A percentile compares a stretch with the other conserved stretches of the same genome.
Conservation (phyloP, 805 yeast species). For the Metschnikowia vanudenii region DNA sequence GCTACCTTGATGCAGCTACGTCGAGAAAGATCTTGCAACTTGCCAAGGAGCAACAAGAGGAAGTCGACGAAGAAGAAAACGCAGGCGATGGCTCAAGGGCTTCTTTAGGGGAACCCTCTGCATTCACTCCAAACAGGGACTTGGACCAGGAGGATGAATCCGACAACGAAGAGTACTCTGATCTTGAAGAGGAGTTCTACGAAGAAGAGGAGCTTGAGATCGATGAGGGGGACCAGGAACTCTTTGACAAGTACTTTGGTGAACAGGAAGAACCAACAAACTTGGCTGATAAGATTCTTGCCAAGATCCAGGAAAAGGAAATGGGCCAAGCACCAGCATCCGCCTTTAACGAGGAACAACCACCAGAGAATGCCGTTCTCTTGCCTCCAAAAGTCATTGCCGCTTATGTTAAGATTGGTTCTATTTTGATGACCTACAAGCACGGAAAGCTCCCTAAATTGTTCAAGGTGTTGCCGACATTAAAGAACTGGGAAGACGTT, state of each 20-base stretch:
- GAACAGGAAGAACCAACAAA: conserved; percentile 47
- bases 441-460: conserved; percentile 97
- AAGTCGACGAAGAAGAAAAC: conserved; percentile 67
- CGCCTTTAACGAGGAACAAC: conserved; percentile 8
- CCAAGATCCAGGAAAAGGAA: conserved; percentile 78
- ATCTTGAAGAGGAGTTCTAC: conserved; percentile 42
- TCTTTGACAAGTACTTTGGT: conserved; percentile 74
- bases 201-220: conserved; percentile 65
- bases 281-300: conserved; percentile 92
- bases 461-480: conserved; percentile 89
- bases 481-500: conserved; percentile 94
- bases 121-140: conserved; percentile 27
- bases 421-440: conserved; percentile 80
- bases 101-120: not conserved
- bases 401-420: conserved; percentile 91
- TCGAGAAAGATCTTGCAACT: conserved; percentile 84
- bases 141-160: conserved; percentile 35
- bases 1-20: conserved; percentile 72
- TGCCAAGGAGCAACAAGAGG: conserved; percentile 93
- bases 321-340: conserved; percentile 16
- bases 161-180: conserved; percentile 54
- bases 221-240: conserved; percentile 77
- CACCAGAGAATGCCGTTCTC: conserved; percentile 51
- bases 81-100: conserved; percentile 17
- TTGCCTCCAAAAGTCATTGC: conserved; percentile 95